Base-by-base conservation (phyloP, 306 rosid species). In the Rubus idaeus region DNA sequence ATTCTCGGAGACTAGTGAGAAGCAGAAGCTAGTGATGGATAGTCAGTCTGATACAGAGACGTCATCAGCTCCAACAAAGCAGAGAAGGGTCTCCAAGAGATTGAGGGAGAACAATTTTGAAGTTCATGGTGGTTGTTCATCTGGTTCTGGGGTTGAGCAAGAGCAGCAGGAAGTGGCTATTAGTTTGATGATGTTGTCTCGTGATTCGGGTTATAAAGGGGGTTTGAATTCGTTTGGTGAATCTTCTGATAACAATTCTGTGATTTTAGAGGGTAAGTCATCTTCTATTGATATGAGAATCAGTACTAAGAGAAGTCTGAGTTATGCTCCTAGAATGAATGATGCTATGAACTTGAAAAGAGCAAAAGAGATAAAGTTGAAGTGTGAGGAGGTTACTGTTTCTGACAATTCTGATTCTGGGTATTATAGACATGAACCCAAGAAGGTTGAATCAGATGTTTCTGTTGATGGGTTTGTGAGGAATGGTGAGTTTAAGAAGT, bases 181-280 rank as follows among this genome's bases (percentile, higher is more conserved):
- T 80, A 83, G 93, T 58, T 88, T 94, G 89, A 89, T 94, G 89
- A 56, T 90, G 86, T 41, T 94, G 83, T 94, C 97, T 46, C 86
- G 78, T 78, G 94, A 87, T 81, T 78, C 80, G 23, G 82, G 86
- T 65, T 58, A 49, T 37, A 84, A 68, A 80, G 80, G 85, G 57
- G 83, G 82, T 56, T 75, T 86, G 78, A 73, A 82, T 79, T 81
- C 89, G 55, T 63, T 81, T 50, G 83, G 84, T 8, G 94, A 91
- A 9, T 90, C 96, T 80, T 94, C 95, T 21, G 91, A 89, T 62
- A 89, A 88, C 83, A 83, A 89, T 42, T 92, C 97, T 0, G 80
- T 86, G 73, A 79, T 86, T 80, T 75, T 88, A 3, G 96, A 90
- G 83, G 84, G 79, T 1, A 90, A 88, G 77, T 88, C 92, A 5